Percentiles rank a stretch among this genome's conserved stretches.
Evolutionary conservation across 2,329 filamentous ascomycete species (phyloP).

Genomic region (Microdochium bolleyi): DNA sequence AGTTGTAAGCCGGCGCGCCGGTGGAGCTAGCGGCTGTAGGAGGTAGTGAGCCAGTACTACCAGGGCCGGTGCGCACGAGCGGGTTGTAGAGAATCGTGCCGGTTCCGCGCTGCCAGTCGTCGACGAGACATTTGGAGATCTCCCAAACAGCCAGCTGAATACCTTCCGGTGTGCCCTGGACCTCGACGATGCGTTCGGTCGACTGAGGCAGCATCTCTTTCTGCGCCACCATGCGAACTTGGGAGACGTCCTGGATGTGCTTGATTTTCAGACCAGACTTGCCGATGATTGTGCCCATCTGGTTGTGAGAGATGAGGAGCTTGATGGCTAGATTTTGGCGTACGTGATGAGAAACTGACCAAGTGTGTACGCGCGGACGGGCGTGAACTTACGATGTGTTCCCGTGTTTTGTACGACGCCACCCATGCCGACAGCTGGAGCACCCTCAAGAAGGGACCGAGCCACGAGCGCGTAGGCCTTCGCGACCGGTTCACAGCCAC

Average conservation of each 20-base stretch:
- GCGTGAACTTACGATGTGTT: slow-evolving; percentile 73
- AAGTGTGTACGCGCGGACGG: slow-evolving; percentile 12
- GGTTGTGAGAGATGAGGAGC: slow-evolving; percentile 97
- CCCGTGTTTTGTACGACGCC: slow-evolving; percentile 80
- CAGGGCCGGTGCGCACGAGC: slow-evolving; percentile 74
- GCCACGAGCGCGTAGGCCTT: slow-evolving; percentile 92
- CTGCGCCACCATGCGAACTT: slow-evolving; percentile 97
- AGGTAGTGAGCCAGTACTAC: slow-evolving; percentile 36
- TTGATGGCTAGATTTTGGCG: slow-evolving; percentile 64
- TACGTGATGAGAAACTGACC: slow-evolving; percentile 4
- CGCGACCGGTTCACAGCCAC: slow-evolving; percentile 78
- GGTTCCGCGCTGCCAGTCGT: slow-evolving; percentile 95
- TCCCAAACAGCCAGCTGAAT: slow-evolving; percentile 97
- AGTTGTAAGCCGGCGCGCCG: slow-evolving; percentile 32
- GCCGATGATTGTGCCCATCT: slow-evolving; percentile 99
- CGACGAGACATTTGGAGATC: slow-evolving; percentile 95
- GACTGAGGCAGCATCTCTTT: slow-evolving; percentile 99
- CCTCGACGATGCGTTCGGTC: slow-evolving; percentile 94
- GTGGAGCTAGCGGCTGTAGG: slow-evolving; percentile 12
- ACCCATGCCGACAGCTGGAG: slow-evolving; percentile 93
- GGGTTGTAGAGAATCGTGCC: slow-evolving; percentile 98
- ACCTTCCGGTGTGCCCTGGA: slow-evolving; percentile 88
- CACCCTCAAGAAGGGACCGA: slow-evolving; percentile 83
- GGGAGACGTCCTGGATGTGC: slow-evolving; percentile 94
- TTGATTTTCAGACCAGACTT: slow-evolving; percentile 97